phyloP scores from a whole-genome alignment of 306 rosid species.

The Cyclanthera cordifolia region DNA sequence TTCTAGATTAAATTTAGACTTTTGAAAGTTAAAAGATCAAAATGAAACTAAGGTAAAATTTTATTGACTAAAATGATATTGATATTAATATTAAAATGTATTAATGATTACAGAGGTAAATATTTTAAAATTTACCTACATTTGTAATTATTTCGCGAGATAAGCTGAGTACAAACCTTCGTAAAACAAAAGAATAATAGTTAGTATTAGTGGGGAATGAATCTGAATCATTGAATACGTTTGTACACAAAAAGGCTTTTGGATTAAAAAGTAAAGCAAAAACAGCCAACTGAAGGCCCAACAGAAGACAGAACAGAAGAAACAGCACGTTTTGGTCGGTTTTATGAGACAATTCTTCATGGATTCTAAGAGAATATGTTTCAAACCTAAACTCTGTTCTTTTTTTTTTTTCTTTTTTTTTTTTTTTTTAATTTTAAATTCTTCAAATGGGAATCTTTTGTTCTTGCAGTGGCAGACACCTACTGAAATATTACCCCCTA shows the following conservation, averaged over 20 bases:
- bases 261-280: conserved; percentile 21
- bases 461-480: conserved; percentile 2
- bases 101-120: no score
- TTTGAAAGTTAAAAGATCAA: no score
- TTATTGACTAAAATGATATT: no score
- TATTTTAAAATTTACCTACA: no score
- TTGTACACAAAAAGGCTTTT: background rate
- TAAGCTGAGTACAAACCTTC: no score
- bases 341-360: conserved; percentile 28
- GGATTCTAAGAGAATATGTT: conserved; percentile 23
- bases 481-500: background rate
- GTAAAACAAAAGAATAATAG: background rate
- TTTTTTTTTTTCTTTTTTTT: background rate
- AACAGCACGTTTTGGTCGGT: conserved; percentile 11
- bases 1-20: no score
- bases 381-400: background rate
- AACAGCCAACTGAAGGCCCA: conserved; percentile 32
- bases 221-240: conserved; percentile 7
- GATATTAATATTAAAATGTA: no score
- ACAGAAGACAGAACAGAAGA: conserved; percentile 35
- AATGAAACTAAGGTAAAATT: no score
- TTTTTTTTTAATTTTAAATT: background rate
- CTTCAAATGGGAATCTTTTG: conserved; percentile 12
- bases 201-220: background rate
- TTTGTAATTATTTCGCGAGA: no score